Base-by-base conservation (phyloP, 2,329 filamentous ascomycete species). In the Neopestalotiopsis sp. region DNA sequence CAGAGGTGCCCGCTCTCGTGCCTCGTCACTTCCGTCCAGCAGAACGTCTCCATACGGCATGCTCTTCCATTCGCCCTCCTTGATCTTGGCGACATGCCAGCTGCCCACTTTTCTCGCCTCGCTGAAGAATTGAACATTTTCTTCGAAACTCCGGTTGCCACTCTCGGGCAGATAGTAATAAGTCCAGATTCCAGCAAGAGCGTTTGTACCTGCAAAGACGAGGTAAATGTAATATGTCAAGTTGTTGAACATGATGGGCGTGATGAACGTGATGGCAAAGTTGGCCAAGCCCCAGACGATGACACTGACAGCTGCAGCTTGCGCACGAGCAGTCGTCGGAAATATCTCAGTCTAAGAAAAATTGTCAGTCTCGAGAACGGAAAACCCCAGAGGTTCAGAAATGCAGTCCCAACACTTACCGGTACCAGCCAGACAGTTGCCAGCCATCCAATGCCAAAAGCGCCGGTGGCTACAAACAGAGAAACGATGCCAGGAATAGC, bases 401-500 rank as follows among this genome's bases (percentile, higher is more conserved):
- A n/a, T 20, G 45, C 1, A n/a, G n/a, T 49, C 24, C 42, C 17
- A 3, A 6, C 9, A 52, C 45, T 52, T 20, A 52, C 45, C 0
- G 87, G 87, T 49, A 89, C 87, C 3, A 90, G 78, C 88, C 88
- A 90, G 20, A 87, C 83, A 1, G 88, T 87, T 1, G 86, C 81
- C 2, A 90, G 80, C 88, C 88, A 90, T 30, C 86, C 86, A 59
- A 90, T 87, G 4, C 88, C 88, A 69, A 90, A 90, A 20, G 86
- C 85, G 7, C 86, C 87, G 0, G 88, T 92, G 2, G 88, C 85
- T 67, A 88, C 75, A 80, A 86, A 89, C 17, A 90, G 81, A 1
- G 81, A 79, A 4, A 88, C 72, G 13, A 84, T 85, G 4, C 88
- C 86, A 1, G 84, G 81, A 49, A 88, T 81, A 17, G 85, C 85